These are phyloP conservation scores for Mortierella alpina DNA, from an alignment of 192 early-diverging fungal species.

Conservation along the genomic window DNA sequence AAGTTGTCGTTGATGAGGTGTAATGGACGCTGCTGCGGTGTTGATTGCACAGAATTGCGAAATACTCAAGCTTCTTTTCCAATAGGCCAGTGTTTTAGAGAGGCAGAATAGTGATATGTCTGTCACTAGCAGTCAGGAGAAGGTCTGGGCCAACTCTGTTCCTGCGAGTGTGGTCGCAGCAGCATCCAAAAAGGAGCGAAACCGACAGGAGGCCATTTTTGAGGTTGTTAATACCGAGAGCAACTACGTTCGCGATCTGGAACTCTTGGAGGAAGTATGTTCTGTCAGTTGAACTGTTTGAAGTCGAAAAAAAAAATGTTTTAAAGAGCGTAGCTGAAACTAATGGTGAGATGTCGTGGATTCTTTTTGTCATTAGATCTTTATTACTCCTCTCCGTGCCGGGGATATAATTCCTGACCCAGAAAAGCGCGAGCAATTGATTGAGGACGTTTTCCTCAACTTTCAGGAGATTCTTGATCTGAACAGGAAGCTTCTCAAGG, in stretches of 20 bases:
- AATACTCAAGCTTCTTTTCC: neutral
- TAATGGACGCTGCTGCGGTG: neutral
- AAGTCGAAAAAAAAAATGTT: neutral
- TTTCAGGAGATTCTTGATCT: slow-evolving; percentile 68
- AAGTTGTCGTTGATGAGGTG: neutral
- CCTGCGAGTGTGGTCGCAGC: slow-evolving; percentile 27
- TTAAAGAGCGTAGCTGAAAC: too few species aligned
- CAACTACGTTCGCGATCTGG: slow-evolving; percentile 91
- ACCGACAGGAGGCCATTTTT: slow-evolving; percentile 95
- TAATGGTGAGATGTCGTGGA: too few species aligned
- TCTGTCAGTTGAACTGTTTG: slow-evolving; percentile 23
- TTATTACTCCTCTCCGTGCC: slow-evolving; percentile 70
- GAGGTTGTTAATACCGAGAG: slow-evolving; percentile 93
- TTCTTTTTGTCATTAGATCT: slow-evolving; percentile 48
- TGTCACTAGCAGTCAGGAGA: slow-evolving; percentile 26
- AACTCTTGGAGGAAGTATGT: slow-evolving; percentile 81
- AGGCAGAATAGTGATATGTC: slow-evolving; percentile 43
- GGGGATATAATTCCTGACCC: slow-evolving; percentile 72
- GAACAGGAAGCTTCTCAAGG: slow-evolving; percentile 70
- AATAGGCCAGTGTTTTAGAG: slow-evolving; percentile 26
- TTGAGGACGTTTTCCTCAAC: slow-evolving; percentile 82
- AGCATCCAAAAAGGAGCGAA: slow-evolving; percentile 70
- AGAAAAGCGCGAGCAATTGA: slow-evolving; percentile 74
- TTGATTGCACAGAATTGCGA: neutral
- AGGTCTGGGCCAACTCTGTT: slow-evolving; percentile 53